These are phyloP conservation scores for Didymella sp. DNA, from an alignment of 2,329 filamentous ascomycete species.

Conservation along the genomic window DNA sequence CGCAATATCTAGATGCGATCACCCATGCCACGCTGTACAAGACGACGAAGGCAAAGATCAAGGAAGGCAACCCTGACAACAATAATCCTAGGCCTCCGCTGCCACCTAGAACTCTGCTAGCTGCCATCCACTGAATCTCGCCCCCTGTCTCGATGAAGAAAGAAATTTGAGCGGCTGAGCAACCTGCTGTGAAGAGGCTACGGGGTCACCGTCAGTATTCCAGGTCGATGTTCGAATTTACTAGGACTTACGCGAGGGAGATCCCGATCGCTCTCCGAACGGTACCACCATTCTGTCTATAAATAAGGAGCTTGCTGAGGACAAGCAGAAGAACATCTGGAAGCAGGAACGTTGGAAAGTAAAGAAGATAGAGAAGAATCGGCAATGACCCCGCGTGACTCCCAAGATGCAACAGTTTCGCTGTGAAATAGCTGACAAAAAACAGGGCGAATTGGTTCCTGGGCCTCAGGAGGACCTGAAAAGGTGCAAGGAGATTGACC, in stretches of 20 bases:
- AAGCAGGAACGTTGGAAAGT: slow-evolving; percentile 26
- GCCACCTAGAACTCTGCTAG: slow-evolving; percentile 24
- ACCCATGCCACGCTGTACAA: slow-evolving; percentile 18
- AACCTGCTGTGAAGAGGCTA: slow-evolving; percentile 23
- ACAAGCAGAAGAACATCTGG: slow-evolving; percentile 26
- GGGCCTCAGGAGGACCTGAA: slow-evolving; percentile 22
- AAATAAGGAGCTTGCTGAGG: slow-evolving; percentile 24
- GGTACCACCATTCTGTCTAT: slow-evolving; percentile 19
- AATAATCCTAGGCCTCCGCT: slow-evolving; percentile 25
- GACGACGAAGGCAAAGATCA: slow-evolving; percentile 15
- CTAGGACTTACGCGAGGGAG: slow-evolving; percentile 21
- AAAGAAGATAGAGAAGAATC: slow-evolving; percentile 26
- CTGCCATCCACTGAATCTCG: slow-evolving; percentile 31
- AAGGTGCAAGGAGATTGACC: slow-evolving; percentile 25
- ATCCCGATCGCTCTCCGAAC: slow-evolving; percentile 12
- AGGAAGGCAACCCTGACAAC: slow-evolving; percentile 22
- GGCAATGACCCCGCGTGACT: slow-evolving; percentile 25
- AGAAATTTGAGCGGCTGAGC: slow-evolving; percentile 25
- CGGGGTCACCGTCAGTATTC: background rate
- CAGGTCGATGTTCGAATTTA: too few species aligned
- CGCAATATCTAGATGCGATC: slow-evolving; percentile 22
- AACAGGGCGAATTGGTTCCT: slow-evolving; percentile 26
- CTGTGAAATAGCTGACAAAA: slow-evolving; percentile 25
- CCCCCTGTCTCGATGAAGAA: slow-evolving; percentile 27
- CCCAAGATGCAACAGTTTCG: slow-evolving; percentile 27